Percentiles rank a stretch among this genome's conserved stretches.
Conservation (phyloP, 768 basidiomycete species). For the Podaxis rugospora region DNA sequence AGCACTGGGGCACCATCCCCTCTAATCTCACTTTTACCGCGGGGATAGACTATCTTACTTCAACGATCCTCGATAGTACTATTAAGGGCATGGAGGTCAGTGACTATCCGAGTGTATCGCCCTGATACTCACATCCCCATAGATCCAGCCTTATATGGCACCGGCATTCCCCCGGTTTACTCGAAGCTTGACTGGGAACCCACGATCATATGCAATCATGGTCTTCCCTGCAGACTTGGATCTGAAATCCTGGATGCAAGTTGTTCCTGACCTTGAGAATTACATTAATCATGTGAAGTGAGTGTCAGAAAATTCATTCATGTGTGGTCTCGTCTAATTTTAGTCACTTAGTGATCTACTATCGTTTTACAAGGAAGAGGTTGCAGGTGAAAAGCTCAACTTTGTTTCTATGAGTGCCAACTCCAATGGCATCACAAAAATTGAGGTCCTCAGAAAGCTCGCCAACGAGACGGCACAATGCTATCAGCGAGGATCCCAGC, state of each 20-base stretch:
- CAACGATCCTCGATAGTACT: not conserved
- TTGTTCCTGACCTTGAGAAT: not conserved
- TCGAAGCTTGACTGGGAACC: not conserved
- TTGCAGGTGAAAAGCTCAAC: conserved; percentile 8
- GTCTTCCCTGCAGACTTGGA: not conserved
- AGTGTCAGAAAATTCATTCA: not conserved
- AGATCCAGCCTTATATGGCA: not conserved
- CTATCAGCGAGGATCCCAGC: not conserved
- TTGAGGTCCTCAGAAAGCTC: not conserved
- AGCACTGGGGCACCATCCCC: not conserved
- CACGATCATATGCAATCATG: not conserved
- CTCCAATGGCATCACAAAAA: not conserved
- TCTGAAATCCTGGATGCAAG: not conserved
- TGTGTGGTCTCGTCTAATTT: not conserved
- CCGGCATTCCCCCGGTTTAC: not conserved
- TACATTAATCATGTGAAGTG: conserved; percentile 5
- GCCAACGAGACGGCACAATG: not conserved
- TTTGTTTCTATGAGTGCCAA: not conserved
- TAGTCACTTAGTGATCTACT: conserved; percentile 26
- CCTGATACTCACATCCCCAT: not conserved
- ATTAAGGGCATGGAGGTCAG: not conserved
- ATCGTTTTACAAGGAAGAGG: conserved; percentile 37
- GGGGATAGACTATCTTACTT: not conserved
- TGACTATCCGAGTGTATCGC: not conserved
- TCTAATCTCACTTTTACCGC: not conserved